phyloP scores from a whole-genome alignment of 2,329 filamentous ascomycete species.

The Diaporthe batatas region DNA sequence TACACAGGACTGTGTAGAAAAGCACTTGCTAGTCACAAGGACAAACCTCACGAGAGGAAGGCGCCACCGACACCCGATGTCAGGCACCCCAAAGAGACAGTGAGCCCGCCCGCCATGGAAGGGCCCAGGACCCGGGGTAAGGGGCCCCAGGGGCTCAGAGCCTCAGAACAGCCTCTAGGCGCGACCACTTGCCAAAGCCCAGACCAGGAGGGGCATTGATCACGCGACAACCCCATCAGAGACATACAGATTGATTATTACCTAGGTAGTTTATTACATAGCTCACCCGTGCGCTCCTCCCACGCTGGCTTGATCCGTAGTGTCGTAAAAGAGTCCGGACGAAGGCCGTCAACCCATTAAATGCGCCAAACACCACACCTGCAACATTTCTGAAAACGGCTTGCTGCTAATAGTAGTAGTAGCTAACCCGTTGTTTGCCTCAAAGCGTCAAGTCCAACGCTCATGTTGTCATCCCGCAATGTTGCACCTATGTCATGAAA shows the following conservation, averaged over 20 bases:
- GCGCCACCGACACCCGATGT: slow-evolving; percentile 31
- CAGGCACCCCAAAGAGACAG: neutral
- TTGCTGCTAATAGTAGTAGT: slow-evolving; percentile 1
- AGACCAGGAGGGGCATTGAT: slow-evolving; percentile 1
- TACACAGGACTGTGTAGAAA: neutral
- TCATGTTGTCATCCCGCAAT: neutral
- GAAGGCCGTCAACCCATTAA: slow-evolving; percentile 12
- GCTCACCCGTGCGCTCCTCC: neutral
- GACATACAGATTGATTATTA: slow-evolving; percentile 6
- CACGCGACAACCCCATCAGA: slow-evolving; percentile 11
- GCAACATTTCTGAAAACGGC: slow-evolving; percentile 26
- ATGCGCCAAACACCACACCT: neutral
- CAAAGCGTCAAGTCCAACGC: neutral
- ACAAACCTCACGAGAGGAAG: slow-evolving; percentile 34
- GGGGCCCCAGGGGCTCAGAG: too few relatives aligned
- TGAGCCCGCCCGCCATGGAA: too few relatives aligned
- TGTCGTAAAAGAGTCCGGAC: slow-evolving; percentile 2
- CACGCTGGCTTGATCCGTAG: neutral
- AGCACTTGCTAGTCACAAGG: slow-evolving; percentile 25
- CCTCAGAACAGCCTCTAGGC: neutral
- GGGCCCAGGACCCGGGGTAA: neutral
- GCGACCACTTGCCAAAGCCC: neutral
- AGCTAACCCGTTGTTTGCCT: neutral
- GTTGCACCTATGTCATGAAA: neutral
- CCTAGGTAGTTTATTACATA: too few relatives aligned